Evolutionary conservation across 345 rosid genomes (phyloP).

Genomic region (Tarenaya hassleriana): DNA sequence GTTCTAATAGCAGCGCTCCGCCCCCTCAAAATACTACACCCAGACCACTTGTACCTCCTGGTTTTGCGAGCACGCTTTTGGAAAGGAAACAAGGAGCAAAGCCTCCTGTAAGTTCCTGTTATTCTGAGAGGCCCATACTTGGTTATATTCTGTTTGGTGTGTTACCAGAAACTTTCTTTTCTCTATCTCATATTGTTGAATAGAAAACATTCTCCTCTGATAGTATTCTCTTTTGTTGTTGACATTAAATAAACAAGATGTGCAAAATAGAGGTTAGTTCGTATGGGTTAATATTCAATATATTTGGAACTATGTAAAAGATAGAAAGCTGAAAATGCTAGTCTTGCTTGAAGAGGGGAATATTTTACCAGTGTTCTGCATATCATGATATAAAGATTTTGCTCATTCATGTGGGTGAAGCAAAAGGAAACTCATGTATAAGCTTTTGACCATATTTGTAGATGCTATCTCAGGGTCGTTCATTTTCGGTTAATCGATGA

Average conservation of each 20-base stretch:
- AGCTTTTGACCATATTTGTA: slow-evolving; percentile 8
- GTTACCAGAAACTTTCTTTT: slow-evolving; percentile 5
- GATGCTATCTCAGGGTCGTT: slow-evolving; percentile 1
- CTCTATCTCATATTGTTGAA: slow-evolving; percentile 9
- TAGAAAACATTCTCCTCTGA: neutral
- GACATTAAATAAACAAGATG: neutral
- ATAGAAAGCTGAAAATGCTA: slow-evolving; percentile 1
- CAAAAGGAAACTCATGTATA: slow-evolving; percentile 6
- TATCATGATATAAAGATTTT: slow-evolving; percentile 10
- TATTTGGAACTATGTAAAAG: neutral
- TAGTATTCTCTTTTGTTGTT: no score
- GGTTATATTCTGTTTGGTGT: neutral
- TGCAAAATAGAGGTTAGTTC: neutral
- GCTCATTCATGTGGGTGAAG: slow-evolving; percentile 4
- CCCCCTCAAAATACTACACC: slow-evolving; percentile 48
- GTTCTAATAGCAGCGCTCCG: slow-evolving; percentile 32
- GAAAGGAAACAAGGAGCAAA: slow-evolving; percentile 50
- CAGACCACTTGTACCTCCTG: slow-evolving; percentile 98
- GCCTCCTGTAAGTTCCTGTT: slow-evolving; percentile 31
- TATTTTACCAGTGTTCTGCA: slow-evolving; percentile 5
- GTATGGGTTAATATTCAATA: slow-evolving; percentile 1
- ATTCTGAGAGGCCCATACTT: slow-evolving; percentile 42
- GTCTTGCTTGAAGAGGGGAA: slow-evolving; percentile 11
- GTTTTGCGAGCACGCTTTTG: slow-evolving; percentile 47
- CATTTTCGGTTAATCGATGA: slow-evolving; percentile 5